Conservation (phyloP, 176 grass and related monocot species). For the Oropetium thomaeum region DNA sequence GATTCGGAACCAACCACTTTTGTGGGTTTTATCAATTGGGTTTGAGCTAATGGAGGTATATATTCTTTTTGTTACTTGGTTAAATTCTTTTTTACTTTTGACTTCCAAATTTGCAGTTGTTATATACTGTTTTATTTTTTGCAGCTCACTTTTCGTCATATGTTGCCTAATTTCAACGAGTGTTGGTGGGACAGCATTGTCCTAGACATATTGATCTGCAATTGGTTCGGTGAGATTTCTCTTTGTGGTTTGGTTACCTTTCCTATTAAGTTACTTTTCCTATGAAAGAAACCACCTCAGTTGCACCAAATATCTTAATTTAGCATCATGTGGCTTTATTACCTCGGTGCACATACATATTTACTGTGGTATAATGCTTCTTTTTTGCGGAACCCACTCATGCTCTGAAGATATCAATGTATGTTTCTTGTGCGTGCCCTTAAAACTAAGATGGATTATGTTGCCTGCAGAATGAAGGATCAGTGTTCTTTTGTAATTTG, state of each 20-base stretch:
- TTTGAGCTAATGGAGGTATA: slow-evolving; percentile 97
- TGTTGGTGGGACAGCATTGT: slow-evolving; percentile 99
- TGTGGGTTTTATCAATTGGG: slow-evolving; percentile 96
- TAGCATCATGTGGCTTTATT: not conserved
- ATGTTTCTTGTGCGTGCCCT: not conserved
- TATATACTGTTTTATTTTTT: slow-evolving; percentile 11
- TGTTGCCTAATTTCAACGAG: slow-evolving; percentile 98
- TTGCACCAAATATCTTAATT: not conserved
- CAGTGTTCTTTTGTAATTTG: not conserved
- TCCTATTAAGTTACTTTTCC: slow-evolving; percentile 21
- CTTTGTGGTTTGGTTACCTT: slow-evolving; percentile 21
- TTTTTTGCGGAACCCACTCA: not conserved
- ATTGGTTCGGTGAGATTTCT: slow-evolving; percentile 91
- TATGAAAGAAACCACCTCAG: not conserved
- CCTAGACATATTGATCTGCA: slow-evolving; percentile 96
- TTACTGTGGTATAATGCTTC: not conserved
- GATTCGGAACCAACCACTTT: slow-evolving; percentile 98
- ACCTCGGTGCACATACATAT: not conserved
- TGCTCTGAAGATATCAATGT: not conserved
- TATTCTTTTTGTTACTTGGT: not conserved
- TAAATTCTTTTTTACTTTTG: slow-evolving; percentile 20
- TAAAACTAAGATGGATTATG: not conserved
- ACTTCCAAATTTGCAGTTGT: slow-evolving; percentile 20
- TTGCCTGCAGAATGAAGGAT: not conserved
- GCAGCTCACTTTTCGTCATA: slow-evolving; percentile 99